Conservation (phyloP, 2,329 filamentous ascomycete species). For the Botrytis deweyae region DNA sequence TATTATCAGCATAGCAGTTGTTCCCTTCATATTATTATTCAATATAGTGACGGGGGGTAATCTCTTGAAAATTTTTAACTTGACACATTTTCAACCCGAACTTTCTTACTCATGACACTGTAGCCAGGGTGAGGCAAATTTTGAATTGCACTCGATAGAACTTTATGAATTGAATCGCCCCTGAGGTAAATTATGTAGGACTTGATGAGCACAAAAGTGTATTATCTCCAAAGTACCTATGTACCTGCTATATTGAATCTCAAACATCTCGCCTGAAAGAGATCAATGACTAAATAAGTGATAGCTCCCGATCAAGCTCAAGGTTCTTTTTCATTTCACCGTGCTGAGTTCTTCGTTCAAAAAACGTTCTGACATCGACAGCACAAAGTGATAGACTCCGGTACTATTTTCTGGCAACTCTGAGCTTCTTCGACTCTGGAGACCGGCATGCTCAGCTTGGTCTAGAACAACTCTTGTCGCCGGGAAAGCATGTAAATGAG, state of each 20-base stretch:
- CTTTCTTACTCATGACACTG: too few relatives aligned
- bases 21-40: neutral
- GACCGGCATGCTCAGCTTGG: too few relatives aligned
- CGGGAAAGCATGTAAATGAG: too few relatives aligned
- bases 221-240: neutral
- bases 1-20: neutral
- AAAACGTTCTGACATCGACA: neutral
- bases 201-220: fast-evolving
- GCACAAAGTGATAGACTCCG: neutral
- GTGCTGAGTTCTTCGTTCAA: neutral
- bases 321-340: neutral
- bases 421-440: neutral
- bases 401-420: neutral
- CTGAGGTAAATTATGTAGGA: neutral
- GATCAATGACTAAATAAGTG: neutral
- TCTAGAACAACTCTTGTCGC: neutral
- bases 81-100: too few relatives aligned
- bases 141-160: neutral
- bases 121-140: fast-evolving
- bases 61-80: too few relatives aligned
- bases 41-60: neutral
- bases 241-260: fast-evolving
- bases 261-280: fast-evolving
- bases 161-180: neutral
- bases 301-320: neutral